Evolutionary conservation across 2,329 filamentous ascomycete genomes (phyloP), one percentile per base, ranked within the genome.

Genomic region (Penicillium decumbens): DNA sequence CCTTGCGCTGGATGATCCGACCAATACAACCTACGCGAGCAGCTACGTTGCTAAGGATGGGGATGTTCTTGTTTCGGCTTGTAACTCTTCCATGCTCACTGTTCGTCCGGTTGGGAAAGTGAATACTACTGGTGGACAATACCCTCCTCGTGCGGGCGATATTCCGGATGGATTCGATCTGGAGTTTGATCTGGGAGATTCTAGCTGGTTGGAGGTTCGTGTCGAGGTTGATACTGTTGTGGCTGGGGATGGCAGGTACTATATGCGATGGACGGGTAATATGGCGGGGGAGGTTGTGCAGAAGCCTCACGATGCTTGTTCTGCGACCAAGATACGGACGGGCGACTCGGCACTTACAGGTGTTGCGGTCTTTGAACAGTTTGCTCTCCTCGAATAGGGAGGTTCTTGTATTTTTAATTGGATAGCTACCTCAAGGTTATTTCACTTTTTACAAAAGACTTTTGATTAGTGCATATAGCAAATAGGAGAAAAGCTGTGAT

Each of bases 41-140:
- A 56, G 60, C 15, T 73, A 69, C 43, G 60, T 70, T 3, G 58
- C 67, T 1, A 56, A 56, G 23, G 51, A 71, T 47, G 63, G 63
- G 2, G 35, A 58, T 15, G 50, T 66, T 9, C 38, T 71, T 0
- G 33, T 58, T 3, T 56, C 65, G 0, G 53, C 57, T 8, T 73
- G 71, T 20, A 43, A 51, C 4, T n/a, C 44, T 0, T 43, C 45
- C 1, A 4, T 49, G 6, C 47, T 65, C 6, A 48, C 27, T 0
- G 56, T 64, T 7, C 35, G 43, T 4, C 55, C 59, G 2, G 35
- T 49, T 0, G 55, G 56, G 8, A 43, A 4, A 6, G 5, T 24
- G 6, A 39, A 41, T 20, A 49, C 44, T 2, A 56, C 53, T 3
- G 47, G 46, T 9, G 42, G 41, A 4, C 53, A 45, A 27, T 64